Conservation (phyloP, 495 filamentous ascomycete species). For the Letharia columbiana region DNA sequence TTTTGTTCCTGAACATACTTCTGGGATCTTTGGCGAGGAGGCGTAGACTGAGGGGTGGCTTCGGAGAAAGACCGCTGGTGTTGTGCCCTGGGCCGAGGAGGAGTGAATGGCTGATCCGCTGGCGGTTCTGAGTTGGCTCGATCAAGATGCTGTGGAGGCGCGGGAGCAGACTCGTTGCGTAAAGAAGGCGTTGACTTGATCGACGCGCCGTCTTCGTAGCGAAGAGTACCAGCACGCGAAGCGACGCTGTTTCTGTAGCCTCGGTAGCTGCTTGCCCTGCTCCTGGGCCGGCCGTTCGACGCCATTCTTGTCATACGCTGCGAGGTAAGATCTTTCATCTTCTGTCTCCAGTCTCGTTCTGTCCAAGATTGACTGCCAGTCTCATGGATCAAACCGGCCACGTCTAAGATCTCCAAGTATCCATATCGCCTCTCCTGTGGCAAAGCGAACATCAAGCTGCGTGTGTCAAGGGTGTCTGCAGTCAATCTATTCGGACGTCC, state of each 20-base stretch:
- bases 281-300: slow-evolving; percentile 44
- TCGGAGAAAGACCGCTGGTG: slow-evolving; percentile 30
- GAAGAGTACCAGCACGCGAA: slow-evolving; percentile 42
- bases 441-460: slow-evolving; percentile 97
- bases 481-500: slow-evolving; percentile 81
- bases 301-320: slow-evolving; percentile 51
- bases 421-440: slow-evolving; percentile 81
- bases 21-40: slow-evolving; percentile 38
- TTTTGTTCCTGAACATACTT: slow-evolving; percentile 33
- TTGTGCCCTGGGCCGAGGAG: slow-evolving; percentile 28
- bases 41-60: slow-evolving; percentile 26
- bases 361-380: slow-evolving; percentile 71
- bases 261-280: slow-evolving; percentile 50
- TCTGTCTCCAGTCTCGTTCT: slow-evolving; percentile 82
- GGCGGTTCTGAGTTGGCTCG: slow-evolving; percentile 29
- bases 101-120: slow-evolving; percentile 31
- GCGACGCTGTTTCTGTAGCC: slow-evolving; percentile 62
- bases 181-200: slow-evolving; percentile 49
- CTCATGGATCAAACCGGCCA: slow-evolving; percentile 65
- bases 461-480: slow-evolving; percentile 73
- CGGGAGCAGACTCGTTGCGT: slow-evolving; percentile 27
- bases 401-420: slow-evolving; percentile 82
- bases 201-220: slow-evolving; percentile 57
- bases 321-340: slow-evolving; percentile 84
- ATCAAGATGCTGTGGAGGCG: slow-evolving; percentile 29